Conservation (phyloP, 257 asterid species). For the Avicennia marina region DNA sequence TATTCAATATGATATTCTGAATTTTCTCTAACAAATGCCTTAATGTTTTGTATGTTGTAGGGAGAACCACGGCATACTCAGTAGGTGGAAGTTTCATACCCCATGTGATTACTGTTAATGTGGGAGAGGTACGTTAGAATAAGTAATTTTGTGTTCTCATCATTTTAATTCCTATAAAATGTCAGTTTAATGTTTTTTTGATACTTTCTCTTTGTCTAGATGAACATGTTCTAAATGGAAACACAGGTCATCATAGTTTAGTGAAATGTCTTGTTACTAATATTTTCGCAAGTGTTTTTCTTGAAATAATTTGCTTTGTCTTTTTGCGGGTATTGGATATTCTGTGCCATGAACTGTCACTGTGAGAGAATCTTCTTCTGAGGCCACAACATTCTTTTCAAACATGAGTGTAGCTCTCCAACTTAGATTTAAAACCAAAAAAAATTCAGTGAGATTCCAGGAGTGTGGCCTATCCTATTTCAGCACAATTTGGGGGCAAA, state of each 20-base stretch:
- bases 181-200: too few relatives aligned
- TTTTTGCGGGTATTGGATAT: not conserved
- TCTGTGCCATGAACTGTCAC: not conserved
- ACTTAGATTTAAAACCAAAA: not conserved
- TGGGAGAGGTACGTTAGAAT: constrained; percentile 58
- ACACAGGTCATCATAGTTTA: too few relatives aligned
- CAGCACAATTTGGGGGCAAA: not conserved
- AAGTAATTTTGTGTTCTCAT: not conserved
- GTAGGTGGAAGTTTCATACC: constrained; percentile 65
- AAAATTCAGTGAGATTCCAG: not conserved
- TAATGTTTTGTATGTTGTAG: constrained; percentile 27
- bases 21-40: constrained; percentile 4
- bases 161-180: not conserved
- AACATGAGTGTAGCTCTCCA: not conserved
- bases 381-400: not conserved
- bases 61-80: constrained; percentile 35
- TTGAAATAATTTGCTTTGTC: not conserved
- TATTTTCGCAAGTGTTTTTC: too few relatives aligned
- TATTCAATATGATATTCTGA: too few relatives aligned
- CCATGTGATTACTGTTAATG: constrained; percentile 63
- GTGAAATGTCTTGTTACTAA: not conserved
- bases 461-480: not conserved
- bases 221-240: too few relatives aligned
- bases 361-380: not conserved
- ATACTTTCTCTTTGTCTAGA: too few relatives aligned